Conservation (phyloP, 73 alveolate species). For the Symbiodinium pilosum region DNA sequence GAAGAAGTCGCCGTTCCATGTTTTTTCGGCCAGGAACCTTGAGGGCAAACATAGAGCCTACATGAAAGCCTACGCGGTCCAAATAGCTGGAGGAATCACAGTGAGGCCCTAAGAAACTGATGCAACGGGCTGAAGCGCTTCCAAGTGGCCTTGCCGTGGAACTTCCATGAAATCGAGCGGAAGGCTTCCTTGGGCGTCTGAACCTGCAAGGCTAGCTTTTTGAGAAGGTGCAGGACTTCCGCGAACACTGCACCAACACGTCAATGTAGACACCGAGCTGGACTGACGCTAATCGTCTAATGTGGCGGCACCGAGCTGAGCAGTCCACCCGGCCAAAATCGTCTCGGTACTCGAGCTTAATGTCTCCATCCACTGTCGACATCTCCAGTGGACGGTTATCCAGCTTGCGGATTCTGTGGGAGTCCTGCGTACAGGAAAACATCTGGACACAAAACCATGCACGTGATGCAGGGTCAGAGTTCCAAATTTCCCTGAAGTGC, state of each 20-base stretch:
- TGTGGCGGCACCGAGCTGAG: background rate
- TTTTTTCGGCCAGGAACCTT: conserved; percentile 94
- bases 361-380: conserved; percentile 90
- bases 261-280: too few relatives aligned
- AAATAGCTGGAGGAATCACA: background rate
- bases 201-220: background rate
- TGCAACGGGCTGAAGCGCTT: too few relatives aligned
- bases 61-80: background rate
- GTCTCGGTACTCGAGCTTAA: conserved; percentile 93
- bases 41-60: background rate
- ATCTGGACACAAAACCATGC: too few relatives aligned
- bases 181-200: conserved; percentile 95
- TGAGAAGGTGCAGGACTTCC: too few relatives aligned
- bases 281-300: too few relatives aligned
- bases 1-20: conserved; percentile 86
- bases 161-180: conserved; percentile 94
- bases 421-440: too few relatives aligned
- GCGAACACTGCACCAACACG: too few relatives aligned
- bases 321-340: conserved; percentile 76
- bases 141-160: conserved; percentile 72
- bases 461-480: too few relatives aligned
- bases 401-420: conserved; percentile 84
- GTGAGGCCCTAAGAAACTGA: too few relatives aligned
- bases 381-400: conserved; percentile 93
- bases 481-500: too few relatives aligned